These are phyloP conservation scores for Cystoisospora suis DNA, from an alignment of 169 alveolate genomes.

Conservation along the genomic window DNA sequence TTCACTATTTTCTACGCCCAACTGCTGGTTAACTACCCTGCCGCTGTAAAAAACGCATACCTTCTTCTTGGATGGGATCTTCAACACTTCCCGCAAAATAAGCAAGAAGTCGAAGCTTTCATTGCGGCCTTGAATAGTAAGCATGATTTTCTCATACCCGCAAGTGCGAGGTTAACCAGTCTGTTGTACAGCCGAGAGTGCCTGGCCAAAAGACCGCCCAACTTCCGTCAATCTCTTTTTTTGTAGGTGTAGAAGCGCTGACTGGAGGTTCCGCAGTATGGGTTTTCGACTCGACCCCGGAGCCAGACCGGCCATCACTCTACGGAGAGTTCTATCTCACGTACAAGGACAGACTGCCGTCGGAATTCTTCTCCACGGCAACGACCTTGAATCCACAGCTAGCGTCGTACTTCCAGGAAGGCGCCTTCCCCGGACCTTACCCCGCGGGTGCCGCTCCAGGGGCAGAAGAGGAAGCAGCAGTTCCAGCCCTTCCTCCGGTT, in stretches of 20 bases:
- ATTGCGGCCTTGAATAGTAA: constrained; percentile 18
- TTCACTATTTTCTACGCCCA: background rate
- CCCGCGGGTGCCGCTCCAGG: background rate
- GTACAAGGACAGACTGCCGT: background rate
- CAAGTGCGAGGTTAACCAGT: background rate
- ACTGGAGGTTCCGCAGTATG: background rate
- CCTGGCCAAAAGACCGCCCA: background rate
- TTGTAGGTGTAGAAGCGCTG: background rate
- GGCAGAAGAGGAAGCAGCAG: background rate
- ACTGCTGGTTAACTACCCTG: background rate
- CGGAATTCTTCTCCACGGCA: background rate
- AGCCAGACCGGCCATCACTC: background rate
- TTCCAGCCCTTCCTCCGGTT: background rate
- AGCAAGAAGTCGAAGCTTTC: background rate
- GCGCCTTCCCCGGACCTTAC: no score
- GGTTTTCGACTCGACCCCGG: background rate
- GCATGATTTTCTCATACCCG: background rate
- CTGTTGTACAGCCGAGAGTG: background rate
- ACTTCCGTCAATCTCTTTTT: background rate
- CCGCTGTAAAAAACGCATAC: background rate
- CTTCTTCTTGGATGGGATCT: background rate
- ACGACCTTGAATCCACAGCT: background rate
- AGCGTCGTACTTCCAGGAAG: background rate
- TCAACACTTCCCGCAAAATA: background rate
- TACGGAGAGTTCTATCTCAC: background rate